Evolutionary conservation across 768 basidiomycete species (phyloP).

Genomic region (Amanita molliuscula): DNA sequence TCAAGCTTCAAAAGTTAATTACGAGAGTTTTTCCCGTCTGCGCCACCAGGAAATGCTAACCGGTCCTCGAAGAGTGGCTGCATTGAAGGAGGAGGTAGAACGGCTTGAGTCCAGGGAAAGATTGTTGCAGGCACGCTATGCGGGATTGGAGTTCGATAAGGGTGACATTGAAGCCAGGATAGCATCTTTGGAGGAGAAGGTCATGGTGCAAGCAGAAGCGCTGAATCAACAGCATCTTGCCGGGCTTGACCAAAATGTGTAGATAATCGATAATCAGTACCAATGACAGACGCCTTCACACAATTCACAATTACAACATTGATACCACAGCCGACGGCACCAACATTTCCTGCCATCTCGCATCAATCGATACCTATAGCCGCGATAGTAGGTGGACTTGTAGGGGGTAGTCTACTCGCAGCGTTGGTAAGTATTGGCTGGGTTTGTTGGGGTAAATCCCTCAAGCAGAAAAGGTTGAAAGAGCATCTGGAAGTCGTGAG

Average conservation of each 20-base stretch:
- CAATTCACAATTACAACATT: conserved; percentile 3
- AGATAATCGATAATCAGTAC: background rate
- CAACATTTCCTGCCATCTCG: conserved; percentile 4
- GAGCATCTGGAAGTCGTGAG: conserved; percentile 17
- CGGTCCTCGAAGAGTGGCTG: conserved; percentile 68
- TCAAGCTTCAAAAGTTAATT: conserved; percentile 53
- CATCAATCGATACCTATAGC: conserved; percentile 27
- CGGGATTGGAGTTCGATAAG: conserved; percentile 69
- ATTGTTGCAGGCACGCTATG: conserved; percentile 72
- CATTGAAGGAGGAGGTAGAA: conserved; percentile 84
- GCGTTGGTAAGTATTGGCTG: conserved; percentile 31
- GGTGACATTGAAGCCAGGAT: conserved; percentile 50
- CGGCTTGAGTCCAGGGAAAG: conserved; percentile 67
- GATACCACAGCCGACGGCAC: background rate
- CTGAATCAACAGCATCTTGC: conserved; percentile 69
- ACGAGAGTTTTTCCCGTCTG: conserved; percentile 72
- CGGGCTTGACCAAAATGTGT: conserved; percentile 32
- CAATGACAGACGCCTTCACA: conserved; percentile 7
- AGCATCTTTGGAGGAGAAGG: conserved; percentile 65
- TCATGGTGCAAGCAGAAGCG: conserved; percentile 80
- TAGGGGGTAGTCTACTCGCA: conserved; percentile 37
- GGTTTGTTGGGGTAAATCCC: conserved; percentile 34
- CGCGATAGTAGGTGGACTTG: conserved; percentile 40
- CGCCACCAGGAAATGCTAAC: conserved; percentile 61
- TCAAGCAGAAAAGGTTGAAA: conserved; percentile 25